phyloP scores from a whole-genome alignment of 1,284 basidiomycete species.

The Schizophyllum amplum region DNA sequence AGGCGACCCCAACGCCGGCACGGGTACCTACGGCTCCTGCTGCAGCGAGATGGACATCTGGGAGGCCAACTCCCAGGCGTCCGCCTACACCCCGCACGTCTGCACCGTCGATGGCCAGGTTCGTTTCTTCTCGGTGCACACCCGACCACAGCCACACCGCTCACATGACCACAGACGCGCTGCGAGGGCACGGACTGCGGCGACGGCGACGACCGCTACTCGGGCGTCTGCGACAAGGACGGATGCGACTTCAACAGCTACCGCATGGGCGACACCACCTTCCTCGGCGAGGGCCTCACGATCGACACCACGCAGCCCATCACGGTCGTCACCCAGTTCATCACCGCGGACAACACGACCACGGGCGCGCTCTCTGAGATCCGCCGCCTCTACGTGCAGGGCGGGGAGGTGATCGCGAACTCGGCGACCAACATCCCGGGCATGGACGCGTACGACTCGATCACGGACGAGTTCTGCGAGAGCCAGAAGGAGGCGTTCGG shows the following conservation, averaged over 20 bases:
- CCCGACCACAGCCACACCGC: slow-evolving; percentile 33
- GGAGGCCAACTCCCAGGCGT: slow-evolving; percentile 43
- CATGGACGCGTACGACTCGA: slow-evolving; percentile 27
- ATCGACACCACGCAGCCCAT: slow-evolving; percentile 11
- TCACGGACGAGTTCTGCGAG: slow-evolving; percentile 33
- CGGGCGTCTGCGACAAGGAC: slow-evolving; percentile 40
- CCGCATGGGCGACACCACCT: slow-evolving; percentile 40
- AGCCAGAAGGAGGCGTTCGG: slow-evolving; percentile 32
- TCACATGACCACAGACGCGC: neutral
- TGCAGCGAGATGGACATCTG: slow-evolving; percentile 52
- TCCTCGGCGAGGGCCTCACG: slow-evolving; percentile 38
- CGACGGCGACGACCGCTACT: slow-evolving; percentile 28
- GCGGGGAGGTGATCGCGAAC: slow-evolving; percentile 43
- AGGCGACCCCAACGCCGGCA: slow-evolving; percentile 36
- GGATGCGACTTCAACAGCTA: slow-evolving; percentile 52
- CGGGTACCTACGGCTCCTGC: slow-evolving; percentile 37
- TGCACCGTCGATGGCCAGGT: slow-evolving; percentile 35
- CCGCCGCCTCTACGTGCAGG: slow-evolving; percentile 45
- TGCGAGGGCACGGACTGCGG: slow-evolving; percentile 22
- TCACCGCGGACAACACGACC: slow-evolving; percentile 37
- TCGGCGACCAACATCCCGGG: slow-evolving; percentile 35
- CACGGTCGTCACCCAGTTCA: slow-evolving; percentile 26
- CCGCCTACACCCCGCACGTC: slow-evolving; percentile 40
- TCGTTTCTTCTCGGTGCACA: slow-evolving; percentile 32
- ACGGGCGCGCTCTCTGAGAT: slow-evolving; percentile 40